Evolutionary conservation across 2,329 filamentous ascomycete species (phyloP).

Genomic region (Tolypocladium tropicale): DNA sequence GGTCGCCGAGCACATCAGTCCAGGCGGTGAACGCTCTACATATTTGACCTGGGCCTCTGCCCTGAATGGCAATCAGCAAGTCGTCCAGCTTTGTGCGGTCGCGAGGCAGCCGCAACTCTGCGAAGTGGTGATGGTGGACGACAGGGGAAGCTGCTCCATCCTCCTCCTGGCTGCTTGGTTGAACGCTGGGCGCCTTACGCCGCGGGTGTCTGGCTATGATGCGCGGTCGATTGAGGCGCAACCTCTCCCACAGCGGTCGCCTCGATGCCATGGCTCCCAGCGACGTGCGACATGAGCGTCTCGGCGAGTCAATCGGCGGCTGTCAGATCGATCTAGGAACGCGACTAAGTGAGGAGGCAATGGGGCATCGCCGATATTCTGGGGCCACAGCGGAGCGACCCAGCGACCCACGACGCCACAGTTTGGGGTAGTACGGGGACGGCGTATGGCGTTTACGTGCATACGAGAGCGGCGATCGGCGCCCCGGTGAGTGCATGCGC

Average conservation of each 20-base stretch:
- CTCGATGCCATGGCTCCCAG: slow-evolving; percentile 18
- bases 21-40: slow-evolving; percentile 16
- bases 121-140: slow-evolving; percentile 1
- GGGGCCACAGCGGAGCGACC: slow-evolving; percentile 1
- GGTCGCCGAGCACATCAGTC: slow-evolving; percentile 12
- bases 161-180: too few relatives aligned
- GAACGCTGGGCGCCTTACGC: slow-evolving; percentile 13
- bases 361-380: not conserved
- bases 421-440: slow-evolving; percentile 3
- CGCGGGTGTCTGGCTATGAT: slow-evolving; percentile 8
- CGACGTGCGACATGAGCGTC: not conserved
- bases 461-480: not conserved
- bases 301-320: not conserved
- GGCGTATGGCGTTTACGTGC: slow-evolving; percentile 1
- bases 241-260: slow-evolving; percentile 13
- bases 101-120: slow-evolving; percentile 5
- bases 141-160: slow-evolving; percentile 2
- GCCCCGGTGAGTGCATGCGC: not conserved
- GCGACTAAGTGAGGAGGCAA: not conserved
- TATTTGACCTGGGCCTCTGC: slow-evolving; percentile 12
- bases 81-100: slow-evolving; percentile 10
- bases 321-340: not conserved
- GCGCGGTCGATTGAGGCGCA: slow-evolving; percentile 11
- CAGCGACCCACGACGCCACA: not conserved
- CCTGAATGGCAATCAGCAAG: slow-evolving; percentile 22